phyloP scores from a whole-genome alignment of 2,329 filamentous ascomycete species.

The Fusarium oligoseptatum region DNA sequence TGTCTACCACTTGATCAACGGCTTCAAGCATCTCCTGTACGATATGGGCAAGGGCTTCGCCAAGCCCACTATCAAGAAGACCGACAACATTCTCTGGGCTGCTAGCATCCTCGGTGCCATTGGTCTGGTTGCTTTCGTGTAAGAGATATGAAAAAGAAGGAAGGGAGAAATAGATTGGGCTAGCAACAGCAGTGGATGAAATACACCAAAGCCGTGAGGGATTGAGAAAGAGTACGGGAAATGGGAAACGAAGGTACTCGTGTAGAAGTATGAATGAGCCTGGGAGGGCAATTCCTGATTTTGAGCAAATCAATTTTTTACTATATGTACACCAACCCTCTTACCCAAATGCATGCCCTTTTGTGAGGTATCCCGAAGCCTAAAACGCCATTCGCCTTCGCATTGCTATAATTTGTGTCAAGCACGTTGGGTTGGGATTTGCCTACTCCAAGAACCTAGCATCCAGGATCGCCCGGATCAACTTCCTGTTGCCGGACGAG shows the following conservation, averaged over 20 bases:
- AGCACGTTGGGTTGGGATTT: background rate
- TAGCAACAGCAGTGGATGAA: constrained; percentile 31
- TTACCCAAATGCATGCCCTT: constrained; percentile 34
- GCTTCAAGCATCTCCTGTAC: constrained; percentile 66
- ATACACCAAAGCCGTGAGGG: constrained; percentile 20
- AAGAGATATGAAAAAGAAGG: constrained; percentile 38
- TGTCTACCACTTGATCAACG: constrained; percentile 69
- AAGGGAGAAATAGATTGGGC: constrained; percentile 1
- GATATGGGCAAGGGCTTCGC: constrained; percentile 66
- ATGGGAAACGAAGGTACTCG: constrained; percentile 15
- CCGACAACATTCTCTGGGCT: constrained; percentile 63
- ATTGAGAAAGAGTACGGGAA: constrained; percentile 18
- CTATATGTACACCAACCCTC: constrained; percentile 37
- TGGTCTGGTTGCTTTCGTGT: constrained; percentile 64
- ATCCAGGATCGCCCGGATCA: constrained; percentile 67
- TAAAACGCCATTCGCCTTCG: constrained; percentile 46
- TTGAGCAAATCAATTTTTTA: constrained; percentile 42
- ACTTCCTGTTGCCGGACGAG: constrained; percentile 58
- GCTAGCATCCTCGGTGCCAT: constrained; percentile 58
- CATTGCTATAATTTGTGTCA: constrained; percentile 16
- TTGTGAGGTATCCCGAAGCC: constrained; percentile 33
- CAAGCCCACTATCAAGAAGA: constrained; percentile 60
- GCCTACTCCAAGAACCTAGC: constrained; percentile 65
- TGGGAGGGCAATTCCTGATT: constrained; percentile 37
- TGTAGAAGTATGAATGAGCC: constrained; percentile 40